phyloP scores from a whole-genome alignment of 208 protist genomes.

The Leishmania gerbilli region DNA sequence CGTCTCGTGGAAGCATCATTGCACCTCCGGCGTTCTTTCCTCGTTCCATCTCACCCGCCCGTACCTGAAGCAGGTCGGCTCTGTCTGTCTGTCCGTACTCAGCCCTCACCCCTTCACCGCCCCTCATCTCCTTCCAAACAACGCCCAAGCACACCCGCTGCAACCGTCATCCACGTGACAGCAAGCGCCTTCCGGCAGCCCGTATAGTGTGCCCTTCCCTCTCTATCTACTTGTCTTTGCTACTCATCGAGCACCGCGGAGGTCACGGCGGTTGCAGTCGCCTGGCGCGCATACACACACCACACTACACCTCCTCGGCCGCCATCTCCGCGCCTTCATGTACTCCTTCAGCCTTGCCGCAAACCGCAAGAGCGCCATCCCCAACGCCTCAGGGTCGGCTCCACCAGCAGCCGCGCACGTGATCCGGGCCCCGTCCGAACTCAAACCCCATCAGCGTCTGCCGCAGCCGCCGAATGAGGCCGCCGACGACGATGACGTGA shows the following conservation, averaged over 20 bases:
- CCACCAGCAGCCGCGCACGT: constrained; percentile 2
- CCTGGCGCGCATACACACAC: neutral
- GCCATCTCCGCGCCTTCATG: constrained; percentile 6
- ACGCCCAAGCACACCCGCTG: neutral
- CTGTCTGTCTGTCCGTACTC: neutral
- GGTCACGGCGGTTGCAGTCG: neutral
- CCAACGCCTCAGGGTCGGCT: constrained; percentile 9
- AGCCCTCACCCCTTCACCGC: neutral
- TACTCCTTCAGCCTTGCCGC: constrained; percentile 20
- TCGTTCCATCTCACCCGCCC: neutral
- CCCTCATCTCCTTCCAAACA: neutral
- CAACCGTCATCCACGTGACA: neutral
- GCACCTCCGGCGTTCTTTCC: neutral
- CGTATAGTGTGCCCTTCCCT: neutral
- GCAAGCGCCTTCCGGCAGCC: neutral
- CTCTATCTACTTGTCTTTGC: neutral
- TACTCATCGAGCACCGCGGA: neutral
- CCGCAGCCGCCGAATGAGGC: neutral
- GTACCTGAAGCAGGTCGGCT: neutral
- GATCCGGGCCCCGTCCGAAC: constrained; percentile 10
- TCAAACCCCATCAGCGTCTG: neutral
- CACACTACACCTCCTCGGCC: neutral
- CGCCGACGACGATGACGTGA: neutral
- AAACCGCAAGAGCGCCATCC: neutral
- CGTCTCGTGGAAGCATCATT: neutral